Percentiles rank a stretch among this genome's conserved stretches.
These are phyloP conservation scores for Pseudocercospora crystallina DNA, from an alignment of 2,329 filamentous ascomycete species.

Conservation along the genomic window DNA sequence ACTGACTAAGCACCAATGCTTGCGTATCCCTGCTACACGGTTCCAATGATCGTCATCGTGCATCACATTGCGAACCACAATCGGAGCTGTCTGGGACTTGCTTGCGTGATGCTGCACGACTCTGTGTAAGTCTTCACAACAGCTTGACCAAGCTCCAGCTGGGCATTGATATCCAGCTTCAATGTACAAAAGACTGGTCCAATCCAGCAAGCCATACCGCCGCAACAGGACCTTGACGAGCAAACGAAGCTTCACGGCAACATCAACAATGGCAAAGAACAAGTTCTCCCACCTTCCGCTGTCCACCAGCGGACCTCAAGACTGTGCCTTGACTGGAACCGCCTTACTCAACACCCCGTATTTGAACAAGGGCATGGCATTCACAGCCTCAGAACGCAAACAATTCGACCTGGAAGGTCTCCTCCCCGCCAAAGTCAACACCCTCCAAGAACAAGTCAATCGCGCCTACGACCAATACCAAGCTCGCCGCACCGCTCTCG, in stretches of 20 bases:
- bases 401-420: slow-evolving; percentile 71
- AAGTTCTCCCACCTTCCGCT: slow-evolving; percentile 8
- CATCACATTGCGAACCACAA: background rate
- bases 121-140: background rate
- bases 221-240: too few species aligned
- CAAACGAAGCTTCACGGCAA: background rate
- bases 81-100: background rate
- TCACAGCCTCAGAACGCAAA: slow-evolving; percentile 66
- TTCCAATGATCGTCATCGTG: slow-evolving; percentile 4
- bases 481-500: slow-evolving; percentile 61
- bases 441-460: slow-evolving; percentile 71
- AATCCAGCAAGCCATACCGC: too few species aligned
- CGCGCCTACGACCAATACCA: slow-evolving; percentile 80
- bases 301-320: slow-evolving; percentile 4
- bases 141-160: background rate
- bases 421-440: slow-evolving; percentile 70
- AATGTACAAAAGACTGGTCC: too few species aligned
- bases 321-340: slow-evolving; percentile 5
- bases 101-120: background rate
- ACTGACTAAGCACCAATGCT: too few species aligned
- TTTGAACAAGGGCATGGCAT: slow-evolving; percentile 84
- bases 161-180: too few species aligned
- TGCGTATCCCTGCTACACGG: too few species aligned
- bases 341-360: slow-evolving; percentile 64
- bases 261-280: slow-evolving; percentile 2